Conservation (phyloP, 768 basidiomycete species). For the Dictyophora rubrovolvata region DNA sequence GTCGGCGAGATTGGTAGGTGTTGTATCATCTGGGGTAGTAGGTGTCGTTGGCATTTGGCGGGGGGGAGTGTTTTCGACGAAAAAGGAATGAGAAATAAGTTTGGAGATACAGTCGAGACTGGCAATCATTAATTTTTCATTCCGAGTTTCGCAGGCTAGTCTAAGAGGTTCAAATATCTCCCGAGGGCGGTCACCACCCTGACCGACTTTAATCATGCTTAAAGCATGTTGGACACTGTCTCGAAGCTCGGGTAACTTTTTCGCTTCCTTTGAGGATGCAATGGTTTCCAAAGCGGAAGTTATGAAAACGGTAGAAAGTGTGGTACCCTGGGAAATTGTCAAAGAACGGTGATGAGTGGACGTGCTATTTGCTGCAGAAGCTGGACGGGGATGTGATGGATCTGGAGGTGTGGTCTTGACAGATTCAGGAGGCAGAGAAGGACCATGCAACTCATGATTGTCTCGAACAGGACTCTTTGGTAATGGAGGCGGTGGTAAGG, state of each 20-base stretch:
- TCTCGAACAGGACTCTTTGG: conserved; percentile 2
- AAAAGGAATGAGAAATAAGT: conserved; percentile 95
- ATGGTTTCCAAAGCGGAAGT: conserved; percentile 81
- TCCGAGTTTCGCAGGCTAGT: conserved; percentile 90
- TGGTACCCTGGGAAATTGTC: conserved; percentile 45
- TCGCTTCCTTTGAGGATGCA: conserved; percentile 80
- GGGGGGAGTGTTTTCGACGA: conserved; percentile 48
- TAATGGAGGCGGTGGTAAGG: conserved; percentile 4
- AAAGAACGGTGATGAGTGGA: conserved; percentile 25
- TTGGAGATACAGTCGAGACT: conserved; percentile 97
- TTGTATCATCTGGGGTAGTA: conserved; percentile 50
- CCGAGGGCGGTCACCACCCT: conserved; percentile 66
- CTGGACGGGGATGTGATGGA: conserved; percentile 1
- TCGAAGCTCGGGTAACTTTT: conserved; percentile 67
- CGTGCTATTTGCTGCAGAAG: conserved; percentile 1
- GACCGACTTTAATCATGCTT: conserved; percentile 67
- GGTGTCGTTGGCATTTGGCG: conserved; percentile 63
- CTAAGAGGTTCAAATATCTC: conserved; percentile 95
- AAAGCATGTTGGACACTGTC: conserved; percentile 75
- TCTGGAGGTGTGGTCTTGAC: not conserved
- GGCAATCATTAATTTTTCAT: conserved; percentile 90
- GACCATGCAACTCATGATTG: not conserved
- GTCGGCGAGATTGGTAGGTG: conserved; percentile 60
- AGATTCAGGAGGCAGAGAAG: not conserved
- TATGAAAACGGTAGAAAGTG: conserved; percentile 71